Base-by-base conservation (phyloP, 345 rosid genomes). In the Aethionema arabicum region DNA sequence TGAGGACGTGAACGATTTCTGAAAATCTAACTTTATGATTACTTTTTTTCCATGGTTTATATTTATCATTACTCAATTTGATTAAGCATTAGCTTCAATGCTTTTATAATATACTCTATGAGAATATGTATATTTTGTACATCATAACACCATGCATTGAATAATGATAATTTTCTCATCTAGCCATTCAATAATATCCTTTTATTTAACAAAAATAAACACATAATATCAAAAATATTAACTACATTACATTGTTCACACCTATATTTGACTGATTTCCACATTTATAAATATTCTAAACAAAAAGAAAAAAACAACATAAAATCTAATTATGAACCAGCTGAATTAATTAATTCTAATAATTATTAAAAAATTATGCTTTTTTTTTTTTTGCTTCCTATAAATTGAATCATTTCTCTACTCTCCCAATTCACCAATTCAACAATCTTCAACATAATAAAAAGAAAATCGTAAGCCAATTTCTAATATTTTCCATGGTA, bases 391-490 rank as follows among this genome's bases (percentile, higher is more conserved):
- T 15, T 6, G 14, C 15, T n/a, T 4, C 11, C 48, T 50, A 70
- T 70, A 70, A 56, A 70, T 61, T 16, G 10, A 12, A 31, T 39
- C 63, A 40, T 16, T 36, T 46, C 27, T 56, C 48, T 50, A 40
- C 41, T 29, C 63, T 63, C 69, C 38, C 50, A 56, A 30, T 37
- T 41, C 69, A 56, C 2, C 59, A 63, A 33, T 56, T 56, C 69
- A 56, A 21, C 59, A 56, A 29, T 49, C 35, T 32, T 62, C 53
- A 48, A 32, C 13, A 56, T 46, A 70, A 63, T 56, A 45, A 37
- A 63, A 33, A n/a, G n/a, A 62, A 70, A 62, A 70, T 29, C 33
- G 64, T 70, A 35, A 56, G 64, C 53, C 56, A 33, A 29, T 32
- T 32, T 52, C 65, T 36, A 61, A n/a, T 45, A 12, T 7, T 36